Conservation (phyloP, 345 rosid genomes). For the Euphorbia pulcherrima region DNA sequence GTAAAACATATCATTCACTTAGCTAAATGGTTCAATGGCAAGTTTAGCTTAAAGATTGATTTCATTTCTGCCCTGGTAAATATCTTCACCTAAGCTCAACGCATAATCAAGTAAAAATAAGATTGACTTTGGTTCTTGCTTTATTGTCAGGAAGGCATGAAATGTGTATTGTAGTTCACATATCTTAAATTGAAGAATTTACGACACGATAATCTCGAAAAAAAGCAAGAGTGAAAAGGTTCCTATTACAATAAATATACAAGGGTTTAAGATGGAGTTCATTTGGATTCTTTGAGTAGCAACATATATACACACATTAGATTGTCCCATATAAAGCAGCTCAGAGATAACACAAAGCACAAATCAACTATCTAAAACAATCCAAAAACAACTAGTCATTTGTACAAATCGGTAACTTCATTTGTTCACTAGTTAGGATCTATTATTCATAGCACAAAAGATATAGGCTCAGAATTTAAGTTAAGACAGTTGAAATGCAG, state of each 20-base stretch:
- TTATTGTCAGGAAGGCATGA: background rate
- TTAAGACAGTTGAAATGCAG: no score
- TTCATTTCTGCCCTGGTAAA: background rate
- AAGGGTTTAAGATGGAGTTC: background rate
- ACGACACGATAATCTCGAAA: background rate
- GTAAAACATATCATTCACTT: background rate
- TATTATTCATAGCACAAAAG: no score
- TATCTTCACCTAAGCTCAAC: background rate
- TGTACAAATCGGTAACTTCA: background rate
- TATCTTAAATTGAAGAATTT: background rate
- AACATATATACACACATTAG: background rate
- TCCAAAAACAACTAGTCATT: background rate
- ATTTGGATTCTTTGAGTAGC: background rate
- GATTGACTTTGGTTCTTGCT: no score
- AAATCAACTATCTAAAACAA: background rate
- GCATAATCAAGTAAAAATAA: no score
- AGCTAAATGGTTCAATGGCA: background rate
- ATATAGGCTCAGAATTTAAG: no score
- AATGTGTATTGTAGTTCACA: background rate
- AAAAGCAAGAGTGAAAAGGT: background rate
- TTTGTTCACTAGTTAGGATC: background rate
- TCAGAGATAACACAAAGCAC: slow-evolving; percentile 1
- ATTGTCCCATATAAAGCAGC: background rate
- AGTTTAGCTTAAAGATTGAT: background rate
- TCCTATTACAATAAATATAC: background rate